phyloP scores from a whole-genome alignment of 2,329 filamentous ascomycete species.

The Fusarium denticulatum region DNA sequence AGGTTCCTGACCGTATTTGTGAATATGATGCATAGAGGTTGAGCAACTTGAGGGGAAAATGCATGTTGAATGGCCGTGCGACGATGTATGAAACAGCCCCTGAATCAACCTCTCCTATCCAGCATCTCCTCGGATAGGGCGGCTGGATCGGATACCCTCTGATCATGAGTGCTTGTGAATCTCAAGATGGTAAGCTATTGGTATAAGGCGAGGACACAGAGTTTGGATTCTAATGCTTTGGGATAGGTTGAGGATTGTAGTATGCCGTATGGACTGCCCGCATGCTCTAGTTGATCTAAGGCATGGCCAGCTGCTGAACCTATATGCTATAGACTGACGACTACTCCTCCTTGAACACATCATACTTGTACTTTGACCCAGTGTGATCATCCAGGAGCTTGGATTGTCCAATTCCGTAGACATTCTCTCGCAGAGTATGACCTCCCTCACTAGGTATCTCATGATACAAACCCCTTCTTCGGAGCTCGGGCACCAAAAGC shows the following conservation, averaged over 20 bases:
- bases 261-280: background rate
- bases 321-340: background rate
- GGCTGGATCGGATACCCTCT: background rate
- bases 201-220: background rate
- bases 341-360: slow-evolving; percentile 66
- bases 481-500: slow-evolving; percentile 45
- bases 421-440: slow-evolving; percentile 66
- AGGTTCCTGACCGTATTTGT: background rate
- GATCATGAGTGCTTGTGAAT: too few species aligned
- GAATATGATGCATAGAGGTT: background rate
- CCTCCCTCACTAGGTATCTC: slow-evolving; percentile 44
- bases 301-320: too few species aligned
- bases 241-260: background rate
- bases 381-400: slow-evolving; percentile 66
- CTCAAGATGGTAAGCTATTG: background rate
- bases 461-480: slow-evolving; percentile 44
- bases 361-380: slow-evolving; percentile 69
- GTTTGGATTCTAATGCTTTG: background rate
- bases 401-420: slow-evolving; percentile 69
- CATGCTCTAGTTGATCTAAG: background rate
- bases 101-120: background rate
- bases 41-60: background rate
- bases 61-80: background rate
- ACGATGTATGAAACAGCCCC: background rate
- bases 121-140: background rate